A percentile compares a stretch with the other conserved stretches of the same genome.
Conservation (phyloP, 768 basidiomycete genomes). For the Tricholoma matsutake region DNA sequence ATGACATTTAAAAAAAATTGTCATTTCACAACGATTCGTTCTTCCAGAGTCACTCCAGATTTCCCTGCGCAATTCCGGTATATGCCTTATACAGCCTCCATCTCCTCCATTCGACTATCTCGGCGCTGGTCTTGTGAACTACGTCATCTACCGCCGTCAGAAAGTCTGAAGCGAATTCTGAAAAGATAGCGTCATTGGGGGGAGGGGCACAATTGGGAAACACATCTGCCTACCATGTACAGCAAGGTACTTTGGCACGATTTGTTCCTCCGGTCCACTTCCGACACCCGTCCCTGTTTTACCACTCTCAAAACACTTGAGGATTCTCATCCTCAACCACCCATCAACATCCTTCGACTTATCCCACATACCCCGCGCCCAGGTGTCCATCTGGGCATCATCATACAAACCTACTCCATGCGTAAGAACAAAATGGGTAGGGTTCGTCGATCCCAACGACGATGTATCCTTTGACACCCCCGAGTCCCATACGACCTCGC, state of each 20-base stretch:
- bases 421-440: constrained; percentile 29
- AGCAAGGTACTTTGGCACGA: constrained; percentile 34
- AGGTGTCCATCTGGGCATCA: constrained; percentile 16
- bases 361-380: constrained; percentile 20
- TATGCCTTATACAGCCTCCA: constrained; percentile 50
- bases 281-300: constrained; percentile 29
- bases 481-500: constrained; percentile 32
- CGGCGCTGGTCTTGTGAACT: constrained; percentile 12
- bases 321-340: constrained; percentile 39
- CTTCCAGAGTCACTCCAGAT: constrained; percentile 7
- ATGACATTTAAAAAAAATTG: too few species aligned
- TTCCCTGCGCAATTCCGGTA: constrained; percentile 42
- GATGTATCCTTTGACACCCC: constrained; percentile 30
- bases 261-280: constrained; percentile 28
- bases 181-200: not conserved
- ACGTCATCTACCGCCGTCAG: constrained; percentile 11
- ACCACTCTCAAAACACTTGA: constrained; percentile 39
- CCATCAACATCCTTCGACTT: constrained; percentile 23
- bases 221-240: constrained; percentile 35
- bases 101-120: constrained; percentile 25
- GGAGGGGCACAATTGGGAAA: not conserved
- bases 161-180: constrained; percentile 19
- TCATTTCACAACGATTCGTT: not conserved
- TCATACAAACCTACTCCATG: constrained; percentile 26
- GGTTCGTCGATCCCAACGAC: constrained; percentile 28